A percentile compares a stretch with the other conserved stretches of the same genome.
Conservation (phyloP, 305 asterid genomes). For the Rubia peregrina region DNA sequence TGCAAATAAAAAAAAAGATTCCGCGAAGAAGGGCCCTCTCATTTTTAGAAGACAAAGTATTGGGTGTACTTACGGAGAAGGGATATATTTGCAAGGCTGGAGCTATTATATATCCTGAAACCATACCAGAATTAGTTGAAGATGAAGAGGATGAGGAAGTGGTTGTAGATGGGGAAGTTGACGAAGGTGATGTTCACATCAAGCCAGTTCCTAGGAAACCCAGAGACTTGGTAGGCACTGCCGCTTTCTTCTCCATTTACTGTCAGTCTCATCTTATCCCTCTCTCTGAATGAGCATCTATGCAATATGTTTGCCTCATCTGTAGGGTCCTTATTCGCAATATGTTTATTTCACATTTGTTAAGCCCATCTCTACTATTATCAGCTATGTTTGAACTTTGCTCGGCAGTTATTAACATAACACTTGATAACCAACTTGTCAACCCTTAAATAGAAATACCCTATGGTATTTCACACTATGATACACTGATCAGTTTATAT, state of each 20-base stretch:
- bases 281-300: background rate
- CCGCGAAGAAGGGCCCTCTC: slow-evolving; percentile 87
- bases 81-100: slow-evolving; percentile 75
- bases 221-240: slow-evolving; percentile 53
- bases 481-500: background rate
- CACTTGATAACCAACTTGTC: background rate
- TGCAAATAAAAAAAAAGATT: slow-evolving; percentile 77
- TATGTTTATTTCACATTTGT: background rate
- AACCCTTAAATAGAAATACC: background rate
- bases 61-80: slow-evolving; percentile 77
- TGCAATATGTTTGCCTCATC: background rate
- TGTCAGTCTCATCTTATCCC: background rate
- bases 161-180: slow-evolving; percentile 93
- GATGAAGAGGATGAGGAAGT: slow-evolving; percentile 95
- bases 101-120: slow-evolving; percentile 46
- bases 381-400: background rate
- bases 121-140: slow-evolving; percentile 53
- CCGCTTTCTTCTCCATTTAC: background rate
- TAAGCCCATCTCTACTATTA: too few species aligned
- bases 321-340: background rate
- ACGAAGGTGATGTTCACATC: slow-evolving; percentile 95
- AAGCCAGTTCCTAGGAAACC: slow-evolving; percentile 59
- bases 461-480: background rate
- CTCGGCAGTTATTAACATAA: background rate
- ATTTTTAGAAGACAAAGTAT: slow-evolving; percentile 58